Base-by-base conservation (phyloP, 305 asterid species). In the Fraxinus velutina region DNA sequence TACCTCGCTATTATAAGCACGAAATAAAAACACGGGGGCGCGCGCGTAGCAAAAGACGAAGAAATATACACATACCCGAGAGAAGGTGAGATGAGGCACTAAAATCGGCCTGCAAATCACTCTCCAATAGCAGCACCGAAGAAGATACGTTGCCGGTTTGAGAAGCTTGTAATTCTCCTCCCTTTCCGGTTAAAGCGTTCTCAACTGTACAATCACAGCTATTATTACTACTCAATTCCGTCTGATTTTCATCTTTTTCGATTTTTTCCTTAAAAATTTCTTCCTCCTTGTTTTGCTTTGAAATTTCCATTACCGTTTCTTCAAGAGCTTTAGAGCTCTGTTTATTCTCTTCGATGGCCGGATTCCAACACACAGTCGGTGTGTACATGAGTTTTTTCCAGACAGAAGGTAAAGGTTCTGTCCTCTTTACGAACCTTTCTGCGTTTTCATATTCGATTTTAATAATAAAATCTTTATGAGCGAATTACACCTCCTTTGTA, bases 321-420 rank as follows among this genome's bases (percentile, higher is more conserved):
- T 8, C 64, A 1, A 32, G 19, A 71, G 85, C 86, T 80, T 15
- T 78, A 2, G 76, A 84, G 87, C 86, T 88, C 84, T 84, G 86
- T 79, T 81, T 78, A 39, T 12, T 77, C 78, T 75, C 86, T 75
- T 86, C 92, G 91, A 91, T 89, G 88, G 89, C 80, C 79, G 82
- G 88, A 86, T 89, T 84, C 88, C 78, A 39, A 82, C 86, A 50
- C 88, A 6, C 85, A 84, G 82, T 70, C 12, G 83, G 86, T 85
- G 88, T 74, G 88, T 71, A 64, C 78, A 84, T 88, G 88, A 81
- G 88, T 77, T 83, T 86, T 81, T 82, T 0, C 50, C 44, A 47
- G 34, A 82, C 47, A 71, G 79, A 77, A 34, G 84, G 86, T 76
- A 80, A 84, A 84, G 84, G 81, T 76, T 22, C 68, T 57, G 27